phyloP scores from a whole-genome alignment of 306 rosid genomes.

The Fagus sylvatica region DNA sequence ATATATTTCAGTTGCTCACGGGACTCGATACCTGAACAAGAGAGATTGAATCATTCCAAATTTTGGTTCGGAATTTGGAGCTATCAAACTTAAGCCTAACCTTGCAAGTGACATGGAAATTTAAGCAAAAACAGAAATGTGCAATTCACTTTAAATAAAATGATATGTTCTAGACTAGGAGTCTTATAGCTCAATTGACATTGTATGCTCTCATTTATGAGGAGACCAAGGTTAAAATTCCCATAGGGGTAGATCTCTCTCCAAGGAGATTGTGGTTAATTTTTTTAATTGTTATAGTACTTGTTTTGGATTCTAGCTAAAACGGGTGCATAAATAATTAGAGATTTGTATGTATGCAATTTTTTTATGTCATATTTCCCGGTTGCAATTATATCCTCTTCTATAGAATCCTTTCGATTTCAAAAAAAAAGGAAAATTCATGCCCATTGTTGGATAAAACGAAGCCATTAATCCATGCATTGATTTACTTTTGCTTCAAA shows the following conservation, averaged over 20 bases:
- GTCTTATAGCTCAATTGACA: too few species aligned
- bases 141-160: not conserved
- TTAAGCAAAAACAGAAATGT: not conserved
- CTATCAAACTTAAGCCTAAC: not conserved
- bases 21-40: not conserved
- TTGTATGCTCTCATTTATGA: too few species aligned
- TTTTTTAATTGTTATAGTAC: not conserved
- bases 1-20: not conserved
- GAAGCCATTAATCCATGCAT: not conserved
- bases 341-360: not conserved
- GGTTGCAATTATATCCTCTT: not conserved
- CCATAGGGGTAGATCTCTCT: not conserved
- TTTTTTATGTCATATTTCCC: not conserved
- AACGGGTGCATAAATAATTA: not conserved
- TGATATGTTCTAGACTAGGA: not conserved
- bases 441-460: not conserved
- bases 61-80: not conserved
- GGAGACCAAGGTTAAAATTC: too few species aligned
- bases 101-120: not conserved
- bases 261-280: not conserved
- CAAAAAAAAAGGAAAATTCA: not conserved
- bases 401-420: not conserved
- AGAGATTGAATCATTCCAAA: not conserved
- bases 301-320: too few species aligned
- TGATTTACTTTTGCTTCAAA: not conserved